phyloP scores from a whole-genome alignment of 179 eudicot genomes.

The Nepenthes alata region DNA sequence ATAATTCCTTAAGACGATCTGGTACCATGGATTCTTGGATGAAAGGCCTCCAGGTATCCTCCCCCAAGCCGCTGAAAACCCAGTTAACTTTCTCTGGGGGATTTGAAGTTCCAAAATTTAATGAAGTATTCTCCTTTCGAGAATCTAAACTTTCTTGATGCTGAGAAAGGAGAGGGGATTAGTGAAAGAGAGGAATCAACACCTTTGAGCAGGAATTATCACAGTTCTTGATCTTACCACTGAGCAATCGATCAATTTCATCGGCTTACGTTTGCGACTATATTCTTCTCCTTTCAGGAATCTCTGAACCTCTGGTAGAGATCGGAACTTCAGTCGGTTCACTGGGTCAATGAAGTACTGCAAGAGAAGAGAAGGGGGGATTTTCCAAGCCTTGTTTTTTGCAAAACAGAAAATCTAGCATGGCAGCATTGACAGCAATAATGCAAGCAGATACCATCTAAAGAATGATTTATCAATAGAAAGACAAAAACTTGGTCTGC shows the following conservation, averaged over 20 bases:
- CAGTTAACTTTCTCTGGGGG: constrained; percentile 60
- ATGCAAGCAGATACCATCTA: too few relatives aligned
- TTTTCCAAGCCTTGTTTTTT: too few relatives aligned
- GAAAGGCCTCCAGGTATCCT: constrained; percentile 51
- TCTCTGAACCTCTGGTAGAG: constrained; percentile 30
- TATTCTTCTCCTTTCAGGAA: constrained; percentile 14
- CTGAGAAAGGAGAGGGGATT: constrained; percentile 1
- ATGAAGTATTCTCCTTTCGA: constrained; percentile 24
- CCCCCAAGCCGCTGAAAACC: constrained; percentile 50
- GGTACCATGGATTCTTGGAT: constrained; percentile 38
- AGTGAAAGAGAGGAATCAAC: neutral
- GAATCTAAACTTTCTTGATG: constrained; percentile 22
- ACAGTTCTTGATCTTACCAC: constrained; percentile 23
- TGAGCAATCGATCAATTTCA: constrained; percentile 23
- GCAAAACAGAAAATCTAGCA: too few relatives aligned
- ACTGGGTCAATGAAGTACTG: constrained; percentile 70
- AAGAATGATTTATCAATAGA: too few relatives aligned
- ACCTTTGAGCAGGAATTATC: neutral
- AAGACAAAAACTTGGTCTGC: too few relatives aligned
- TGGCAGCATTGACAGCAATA: too few relatives aligned
- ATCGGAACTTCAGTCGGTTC: constrained; percentile 51
- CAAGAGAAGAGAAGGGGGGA: constrained; percentile 10
- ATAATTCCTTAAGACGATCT: constrained; percentile 45
- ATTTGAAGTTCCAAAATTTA: constrained; percentile 20
- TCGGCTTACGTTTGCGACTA: constrained; percentile 20